Percentiles rank a stretch among this genome's conserved stretches.
Conservation (phyloP, 2,329 filamentous ascomycete species). For the Metarhizium anisopliae region DNA sequence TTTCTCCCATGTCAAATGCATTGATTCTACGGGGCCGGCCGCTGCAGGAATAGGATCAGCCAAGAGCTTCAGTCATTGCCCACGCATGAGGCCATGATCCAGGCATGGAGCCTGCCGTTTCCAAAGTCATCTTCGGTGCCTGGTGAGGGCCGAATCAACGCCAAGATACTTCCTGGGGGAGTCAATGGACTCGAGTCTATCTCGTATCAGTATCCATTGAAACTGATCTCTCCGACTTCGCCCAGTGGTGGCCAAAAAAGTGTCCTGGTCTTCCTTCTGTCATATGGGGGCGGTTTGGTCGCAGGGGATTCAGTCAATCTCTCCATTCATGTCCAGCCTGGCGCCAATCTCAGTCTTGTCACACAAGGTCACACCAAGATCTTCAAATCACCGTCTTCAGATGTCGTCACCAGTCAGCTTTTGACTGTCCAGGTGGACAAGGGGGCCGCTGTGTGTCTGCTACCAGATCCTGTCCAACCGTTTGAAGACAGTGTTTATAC, state of each 20-base stretch:
- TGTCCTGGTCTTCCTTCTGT: constrained; percentile 79
- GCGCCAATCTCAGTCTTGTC: constrained; percentile 58
- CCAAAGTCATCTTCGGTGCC: constrained; percentile 62
- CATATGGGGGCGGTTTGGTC: constrained; percentile 89
- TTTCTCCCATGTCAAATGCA: not conserved
- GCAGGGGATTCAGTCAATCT: constrained; percentile 77
- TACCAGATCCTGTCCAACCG: constrained; percentile 90
- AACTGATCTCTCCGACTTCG: constrained; percentile 70
- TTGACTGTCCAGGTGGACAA: constrained; percentile 42
- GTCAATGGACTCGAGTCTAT: constrained; percentile 65
- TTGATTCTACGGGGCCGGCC: not conserved
- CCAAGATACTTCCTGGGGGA: constrained; percentile 61
- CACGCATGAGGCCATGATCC: constrained; percentile 8
- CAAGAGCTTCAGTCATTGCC: not conserved
- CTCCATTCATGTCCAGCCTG: constrained; percentile 52
- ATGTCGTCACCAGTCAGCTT: constrained; percentile 48
- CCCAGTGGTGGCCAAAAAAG: constrained; percentile 55
- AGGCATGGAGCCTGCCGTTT: constrained; percentile 47
- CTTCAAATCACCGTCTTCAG: constrained; percentile 63
- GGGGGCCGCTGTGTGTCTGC: constrained; percentile 50
- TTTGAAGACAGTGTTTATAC: constrained; percentile 78
- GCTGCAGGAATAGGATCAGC: not conserved
- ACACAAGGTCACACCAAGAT: constrained; percentile 88
- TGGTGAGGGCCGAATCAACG: constrained; percentile 70
- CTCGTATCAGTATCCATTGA: constrained; percentile 88